Base-by-base conservation (phyloP, 2,329 filamentous ascomycete species). In the Neonectria ditissima region DNA sequence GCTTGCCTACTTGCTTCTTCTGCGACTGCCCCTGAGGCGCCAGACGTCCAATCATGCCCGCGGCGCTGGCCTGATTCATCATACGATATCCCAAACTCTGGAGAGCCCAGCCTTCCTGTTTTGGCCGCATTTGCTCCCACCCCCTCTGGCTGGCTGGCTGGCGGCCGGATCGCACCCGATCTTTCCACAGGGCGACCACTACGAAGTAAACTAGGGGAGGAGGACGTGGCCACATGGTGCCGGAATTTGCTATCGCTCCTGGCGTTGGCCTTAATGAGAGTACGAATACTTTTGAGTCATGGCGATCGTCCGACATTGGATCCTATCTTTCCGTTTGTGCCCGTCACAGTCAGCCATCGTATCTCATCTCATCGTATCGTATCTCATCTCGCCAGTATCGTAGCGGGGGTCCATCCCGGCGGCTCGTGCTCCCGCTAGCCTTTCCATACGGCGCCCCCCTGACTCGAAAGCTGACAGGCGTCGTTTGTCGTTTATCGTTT, bases 371-470 rank as follows among this genome's bases (percentile, higher is more conserved):
- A 69, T 69, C 67, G 60, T 59, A 67, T 71, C 66, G 64, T 41
- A 72, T 72, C 68, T 63, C 64, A 72, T 73, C 67, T 72, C 56
- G 63, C 61, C 57, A 65, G 57, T 52, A 71, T 66, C 62, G 59
- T 66, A 53, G 65, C 55, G 59, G 62, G 62, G 62, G 56, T 52
- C 52, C 52, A 59, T 65, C 58, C 60, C 53, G 50, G 68, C 51
- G 63, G 58, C 66, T 63, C 59, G 54, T 57, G 58, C 65, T 51
- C 62, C 63, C 63, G 47, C 67, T 62, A 61, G 51, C n/a, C n/a
- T n/a, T n/a, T 62, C 63, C 41, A 64, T 62, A 59, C 51, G 32
- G 22, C 58, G 41, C 28, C 48, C 60, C 60, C 62, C 67, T 70
- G 62, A 63, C 57, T 62, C 60, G 51, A 58, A 64, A 13, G 47